These are phyloP conservation scores for Pythium vanterpoolii DNA, from an alignment of 352 stramenopile species.

Conservation along the genomic window DNA sequence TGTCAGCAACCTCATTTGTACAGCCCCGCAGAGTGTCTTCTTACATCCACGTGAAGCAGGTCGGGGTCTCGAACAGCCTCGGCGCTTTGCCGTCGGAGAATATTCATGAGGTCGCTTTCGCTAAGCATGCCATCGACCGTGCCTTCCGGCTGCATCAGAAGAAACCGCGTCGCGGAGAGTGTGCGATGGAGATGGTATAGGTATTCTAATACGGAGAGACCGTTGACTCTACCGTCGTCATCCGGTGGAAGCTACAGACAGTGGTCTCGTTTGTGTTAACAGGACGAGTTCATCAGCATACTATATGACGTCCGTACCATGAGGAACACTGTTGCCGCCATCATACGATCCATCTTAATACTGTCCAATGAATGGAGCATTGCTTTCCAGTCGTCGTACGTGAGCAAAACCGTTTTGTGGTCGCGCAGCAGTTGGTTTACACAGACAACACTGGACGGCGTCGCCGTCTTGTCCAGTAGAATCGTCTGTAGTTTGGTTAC, in stretches of 20 bases:
- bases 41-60: conserved; percentile 25
- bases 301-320: too few relatives aligned
- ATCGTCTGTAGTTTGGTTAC: conserved; percentile 27
- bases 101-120: conserved; percentile 26
- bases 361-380: background rate
- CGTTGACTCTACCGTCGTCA: conserved; percentile 35
- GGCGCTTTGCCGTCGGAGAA: conserved; percentile 31
- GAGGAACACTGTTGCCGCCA: conserved; percentile 36
- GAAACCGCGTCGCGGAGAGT: conserved; percentile 25
- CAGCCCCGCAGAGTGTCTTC: background rate
- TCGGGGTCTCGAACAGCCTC: conserved; percentile 10
- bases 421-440: conserved; percentile 38
- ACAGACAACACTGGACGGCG: conserved; percentile 25
- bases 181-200: conserved; percentile 35
- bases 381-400: conserved; percentile 38
- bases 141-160: background rate
- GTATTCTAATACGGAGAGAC: conserved; percentile 43
- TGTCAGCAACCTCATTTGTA: background rate
- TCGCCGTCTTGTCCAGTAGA: conserved; percentile 23
- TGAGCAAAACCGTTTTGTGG: conserved; percentile 34
- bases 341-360: conserved; percentile 28
- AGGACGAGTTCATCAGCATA: too few relatives aligned
- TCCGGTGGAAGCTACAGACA: conserved; percentile 35
- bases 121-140: conserved; percentile 23
- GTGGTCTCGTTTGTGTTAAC: too few relatives aligned